These are phyloP conservation scores for Pisolithus thermaeus DNA, from an alignment of 1,284 basidiomycete genomes.

Conservation along the genomic window DNA sequence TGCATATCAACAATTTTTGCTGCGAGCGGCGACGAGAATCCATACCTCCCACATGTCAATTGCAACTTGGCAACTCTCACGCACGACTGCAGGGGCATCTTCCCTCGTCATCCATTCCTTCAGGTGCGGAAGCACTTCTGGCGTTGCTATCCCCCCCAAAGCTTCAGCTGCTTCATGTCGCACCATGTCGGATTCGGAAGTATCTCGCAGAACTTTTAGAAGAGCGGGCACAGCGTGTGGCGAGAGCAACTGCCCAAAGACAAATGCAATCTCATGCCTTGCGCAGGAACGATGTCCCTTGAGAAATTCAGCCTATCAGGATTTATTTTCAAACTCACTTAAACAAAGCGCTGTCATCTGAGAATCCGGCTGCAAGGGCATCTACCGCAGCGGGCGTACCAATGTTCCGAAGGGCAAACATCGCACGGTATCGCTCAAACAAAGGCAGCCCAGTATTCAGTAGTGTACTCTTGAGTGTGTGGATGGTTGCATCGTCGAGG, in stretches of 20 bases:
- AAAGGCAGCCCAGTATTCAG: slow-evolving; percentile 70
- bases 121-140: slow-evolving; percentile 83
- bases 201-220: slow-evolving; percentile 70
- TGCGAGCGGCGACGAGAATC: neutral
- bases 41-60: slow-evolving; percentile 94
- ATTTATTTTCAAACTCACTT: slow-evolving; percentile 48
- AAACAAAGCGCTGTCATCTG: slow-evolving; percentile 85
- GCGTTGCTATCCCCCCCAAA: slow-evolving; percentile 91
- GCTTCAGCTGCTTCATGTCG: slow-evolving; percentile 99
- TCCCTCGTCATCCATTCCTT: slow-evolving; percentile 78
- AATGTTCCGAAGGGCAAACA: slow-evolving; percentile 95
- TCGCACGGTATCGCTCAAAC: slow-evolving; percentile 95
- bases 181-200: slow-evolving; percentile 91
- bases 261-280: slow-evolving; percentile 96
- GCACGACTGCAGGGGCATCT: slow-evolving; percentile 85
- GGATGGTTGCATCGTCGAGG: slow-evolving; percentile 42
- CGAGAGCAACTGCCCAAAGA: slow-evolving; percentile 94
- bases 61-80: slow-evolving; percentile 95
- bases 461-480: slow-evolving; percentile 58
- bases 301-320: neutral
- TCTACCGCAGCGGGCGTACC: slow-evolving; percentile 79
- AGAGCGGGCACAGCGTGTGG: slow-evolving; percentile 86
- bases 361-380: slow-evolving; percentile 87
- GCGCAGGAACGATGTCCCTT: neutral
- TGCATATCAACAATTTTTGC: slow-evolving; percentile 3